Evolutionary conservation across 805 yeast species (phyloP), one percentile per base, ranked within the genome.

Genomic region (Yarrowia divulgata): DNA sequence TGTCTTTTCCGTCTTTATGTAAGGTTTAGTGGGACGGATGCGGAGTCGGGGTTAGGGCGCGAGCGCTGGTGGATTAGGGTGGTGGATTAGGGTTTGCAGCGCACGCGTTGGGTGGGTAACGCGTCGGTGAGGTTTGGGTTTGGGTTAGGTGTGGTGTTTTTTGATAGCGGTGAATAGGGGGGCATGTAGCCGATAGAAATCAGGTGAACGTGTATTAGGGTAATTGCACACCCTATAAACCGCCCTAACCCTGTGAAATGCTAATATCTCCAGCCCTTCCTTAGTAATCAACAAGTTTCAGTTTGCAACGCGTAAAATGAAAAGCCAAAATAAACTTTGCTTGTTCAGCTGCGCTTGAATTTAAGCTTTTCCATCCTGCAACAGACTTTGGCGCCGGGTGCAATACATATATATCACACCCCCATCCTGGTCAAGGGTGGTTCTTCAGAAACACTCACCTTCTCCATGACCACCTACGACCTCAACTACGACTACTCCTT

Each of bases 401-500:
- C 35, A 19, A 54, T 19, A 54, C 46, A 39, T 39, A 54, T 54
- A 54, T 39, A 54, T 16, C 46, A 14, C 8, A 35, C 34, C 32
- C 45, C 60, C 60, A 39, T 39, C 60, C 45, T 14, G 45, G n/a
- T n/a, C n/a, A n/a, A n/a, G 18, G 14, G 29, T 14, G 23, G 23
- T 32, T 9, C 19, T 39, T 35, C 58, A 52, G 18, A 32, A 49
- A 35, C 8, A n/a, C 19, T 3, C 8, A 29, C 19, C 37, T 32
- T 19, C 49, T 40, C 29, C 39, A 58, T 58, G 66, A 43, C 66
- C 32, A 43, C 50, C 66, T 58, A 58, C 66, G 66, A 58, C 13
- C 45, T 58, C 50, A 45, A 18, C 66, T 32, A 29, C 64, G 66
- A 58, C 66, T 58, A 58, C 66, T 58, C 66, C 34, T 58, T 58